Evolutionary conservation across 2,329 filamentous ascomycete genomes (phyloP).

Genomic region (Aspergillus hortae): DNA sequence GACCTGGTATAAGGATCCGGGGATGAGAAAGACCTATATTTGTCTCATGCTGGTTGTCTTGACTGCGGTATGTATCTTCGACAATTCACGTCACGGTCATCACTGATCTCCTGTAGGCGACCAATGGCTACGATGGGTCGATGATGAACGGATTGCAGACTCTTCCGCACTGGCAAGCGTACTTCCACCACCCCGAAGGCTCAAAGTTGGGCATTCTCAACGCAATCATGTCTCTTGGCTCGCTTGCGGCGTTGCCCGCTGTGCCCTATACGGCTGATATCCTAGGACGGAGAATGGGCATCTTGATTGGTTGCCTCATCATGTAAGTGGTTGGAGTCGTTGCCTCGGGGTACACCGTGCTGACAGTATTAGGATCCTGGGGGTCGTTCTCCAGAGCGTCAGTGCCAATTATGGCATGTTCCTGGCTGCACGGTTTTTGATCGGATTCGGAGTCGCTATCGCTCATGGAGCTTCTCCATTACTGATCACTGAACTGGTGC

Average conservation of each 20-base stretch:
- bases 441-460: conserved; percentile 27
- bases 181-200: conserved; percentile 27
- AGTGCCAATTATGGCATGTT: conserved; percentile 26
- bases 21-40: conserved; percentile 22
- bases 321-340: conserved; percentile 4
- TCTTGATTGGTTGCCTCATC: conserved; percentile 39
- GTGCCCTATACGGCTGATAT: conserved; percentile 49
- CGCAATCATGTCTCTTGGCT: conserved; percentile 50
- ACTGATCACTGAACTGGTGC: conserved; percentile 27
- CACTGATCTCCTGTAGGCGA: conserved; percentile 19
- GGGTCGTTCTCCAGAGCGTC: conserved; percentile 27
- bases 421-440: conserved; percentile 24
- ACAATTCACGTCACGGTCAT: not conserved
- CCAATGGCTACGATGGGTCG: conserved; percentile 49
- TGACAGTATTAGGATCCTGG: conserved; percentile 15
- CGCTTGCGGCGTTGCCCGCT: conserved; percentile 46
- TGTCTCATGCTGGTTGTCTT: conserved; percentile 19
- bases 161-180: conserved; percentile 42
- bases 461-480: conserved; percentile 25
- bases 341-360: not conserved
- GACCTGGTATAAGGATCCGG: conserved; percentile 22
- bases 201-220: conserved; percentile 44
- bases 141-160: conserved; percentile 52
- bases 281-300: conserved; percentile 45
- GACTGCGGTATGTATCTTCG: conserved; percentile 14